These are phyloP conservation scores for Rhizopus sp. DNA, from an alignment of 371 early-diverging fungal genomes.

Conservation along the genomic window DNA sequence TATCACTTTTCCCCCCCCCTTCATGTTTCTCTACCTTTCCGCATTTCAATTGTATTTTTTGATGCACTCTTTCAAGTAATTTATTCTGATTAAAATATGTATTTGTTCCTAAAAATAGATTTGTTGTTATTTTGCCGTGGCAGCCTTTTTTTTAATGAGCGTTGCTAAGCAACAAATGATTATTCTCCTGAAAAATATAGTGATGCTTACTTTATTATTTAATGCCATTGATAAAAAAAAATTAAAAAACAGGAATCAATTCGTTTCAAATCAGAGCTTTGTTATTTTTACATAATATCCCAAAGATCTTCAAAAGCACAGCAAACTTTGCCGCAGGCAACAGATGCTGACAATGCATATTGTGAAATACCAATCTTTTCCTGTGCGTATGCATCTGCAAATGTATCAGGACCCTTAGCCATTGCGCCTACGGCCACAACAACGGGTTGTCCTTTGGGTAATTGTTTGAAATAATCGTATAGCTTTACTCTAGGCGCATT, in stretches of 20 bases:
- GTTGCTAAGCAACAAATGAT: neutral
- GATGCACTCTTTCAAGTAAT: too few relatives aligned
- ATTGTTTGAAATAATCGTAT: slow-evolving; percentile 68
- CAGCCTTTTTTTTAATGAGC: too few relatives aligned
- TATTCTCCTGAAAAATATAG: neutral
- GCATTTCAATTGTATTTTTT: too few relatives aligned
- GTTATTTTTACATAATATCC: slow-evolving; percentile 64
- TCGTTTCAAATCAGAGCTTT: too few relatives aligned
- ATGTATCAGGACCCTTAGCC: slow-evolving; percentile 93
- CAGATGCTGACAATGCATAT: slow-evolving; percentile 93
- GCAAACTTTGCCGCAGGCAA: slow-evolving; percentile 90
- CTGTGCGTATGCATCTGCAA: slow-evolving; percentile 88
- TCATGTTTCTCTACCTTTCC: too few relatives aligned
- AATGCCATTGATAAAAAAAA: neutral
- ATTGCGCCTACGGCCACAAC: slow-evolving; percentile 95
- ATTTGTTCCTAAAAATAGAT: too few relatives aligned
- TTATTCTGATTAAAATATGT: too few relatives aligned
- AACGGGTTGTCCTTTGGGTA: slow-evolving; percentile 74
- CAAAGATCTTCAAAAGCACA: slow-evolving; percentile 86
- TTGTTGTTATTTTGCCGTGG: neutral
- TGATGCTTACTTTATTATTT: neutral
- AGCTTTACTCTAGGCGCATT: slow-evolving; percentile 85
- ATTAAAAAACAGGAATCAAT: neutral
- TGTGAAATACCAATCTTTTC: slow-evolving; percentile 91
- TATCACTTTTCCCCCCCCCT: too few relatives aligned